These are phyloP conservation scores for Barnettozyma hawaiiensis DNA, from an alignment of 1,139 yeast genomes.

Conservation along the genomic window DNA sequence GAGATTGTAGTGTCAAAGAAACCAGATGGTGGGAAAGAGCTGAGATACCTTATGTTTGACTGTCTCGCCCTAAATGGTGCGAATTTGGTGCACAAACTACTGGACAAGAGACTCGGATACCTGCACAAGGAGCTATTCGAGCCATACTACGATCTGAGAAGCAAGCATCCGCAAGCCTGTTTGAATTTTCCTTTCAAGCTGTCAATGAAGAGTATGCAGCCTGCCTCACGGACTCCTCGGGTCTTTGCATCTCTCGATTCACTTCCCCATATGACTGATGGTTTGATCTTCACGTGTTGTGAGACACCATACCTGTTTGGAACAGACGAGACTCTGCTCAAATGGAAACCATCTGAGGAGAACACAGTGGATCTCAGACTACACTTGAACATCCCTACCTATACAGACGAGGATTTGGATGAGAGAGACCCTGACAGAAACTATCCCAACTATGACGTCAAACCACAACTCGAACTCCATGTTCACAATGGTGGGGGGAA, in stretches of 20 bases:
- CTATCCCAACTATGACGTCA: constrained; percentile 74
- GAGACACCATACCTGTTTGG: constrained; percentile 84
- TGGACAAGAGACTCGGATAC: constrained; percentile 82
- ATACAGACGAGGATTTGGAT: constrained; percentile 63
- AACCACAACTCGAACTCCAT: constrained; percentile 59
- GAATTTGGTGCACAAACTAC: constrained; percentile 58
- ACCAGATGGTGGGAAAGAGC: constrained; percentile 52
- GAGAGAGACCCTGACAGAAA: constrained; percentile 69
- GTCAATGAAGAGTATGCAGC: constrained; percentile 81
- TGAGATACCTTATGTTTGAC: constrained; percentile 84
- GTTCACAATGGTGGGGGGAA: constrained; percentile 76
- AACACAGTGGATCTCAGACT: constrained; percentile 87
- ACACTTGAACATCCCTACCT: constrained; percentile 58
- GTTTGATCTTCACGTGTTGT: constrained; percentile 88
- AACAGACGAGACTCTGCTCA: constrained; percentile 73
- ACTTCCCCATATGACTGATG: constrained; percentile 87
- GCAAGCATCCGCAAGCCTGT: constrained; percentile 64
- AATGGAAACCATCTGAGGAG: constrained; percentile 98
- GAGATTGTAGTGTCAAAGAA: constrained; percentile 64
- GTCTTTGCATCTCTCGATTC: constrained; percentile 71
- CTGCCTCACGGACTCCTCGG: constrained; percentile 69
- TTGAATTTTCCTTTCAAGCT: constrained; percentile 79
- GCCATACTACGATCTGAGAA: constrained; percentile 72
- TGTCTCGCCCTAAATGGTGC: constrained; percentile 80
- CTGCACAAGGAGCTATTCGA: constrained; percentile 75